These are phyloP conservation scores for Ganoderma leucocontextum DNA, from an alignment of 1,284 basidiomycete genomes.

Conservation along the genomic window DNA sequence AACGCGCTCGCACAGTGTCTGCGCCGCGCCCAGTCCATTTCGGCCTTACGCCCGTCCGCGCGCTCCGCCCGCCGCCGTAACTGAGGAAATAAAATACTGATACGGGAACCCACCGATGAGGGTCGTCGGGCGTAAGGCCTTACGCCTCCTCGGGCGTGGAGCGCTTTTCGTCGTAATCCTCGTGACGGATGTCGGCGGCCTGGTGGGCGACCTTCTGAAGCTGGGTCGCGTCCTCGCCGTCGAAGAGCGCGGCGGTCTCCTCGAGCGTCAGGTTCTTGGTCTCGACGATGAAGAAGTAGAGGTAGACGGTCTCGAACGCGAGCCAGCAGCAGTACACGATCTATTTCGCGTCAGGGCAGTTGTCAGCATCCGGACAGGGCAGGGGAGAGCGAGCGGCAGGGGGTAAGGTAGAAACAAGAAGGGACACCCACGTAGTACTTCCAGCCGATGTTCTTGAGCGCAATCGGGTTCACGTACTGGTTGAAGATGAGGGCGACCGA, in stretches of 20 bases:
- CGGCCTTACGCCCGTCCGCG: not conserved
- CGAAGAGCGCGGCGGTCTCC: slow-evolving; percentile 79
- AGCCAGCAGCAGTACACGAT: slow-evolving; percentile 77
- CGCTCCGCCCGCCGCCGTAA: not conserved
- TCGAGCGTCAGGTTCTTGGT: slow-evolving; percentile 78
- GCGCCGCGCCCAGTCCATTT: not conserved
- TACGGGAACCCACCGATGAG: no score
- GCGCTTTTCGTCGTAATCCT: slow-evolving; percentile 46
- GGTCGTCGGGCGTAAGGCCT: not conserved
- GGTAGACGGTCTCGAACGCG: slow-evolving; percentile 65
- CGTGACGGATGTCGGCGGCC: slow-evolving; percentile 40
- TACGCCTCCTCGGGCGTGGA: slow-evolving; percentile 31
- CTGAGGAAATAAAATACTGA: not conserved
- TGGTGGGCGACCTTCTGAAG: slow-evolving; percentile 42
- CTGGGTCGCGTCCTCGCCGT: slow-evolving; percentile 62
- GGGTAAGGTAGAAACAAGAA: not conserved
- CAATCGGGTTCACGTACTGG: slow-evolving; percentile 84
- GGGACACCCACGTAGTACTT: slow-evolving; percentile 45
- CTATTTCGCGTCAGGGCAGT: slow-evolving; percentile 36
- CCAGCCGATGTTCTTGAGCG: slow-evolving; percentile 65
- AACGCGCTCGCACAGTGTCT: not conserved
- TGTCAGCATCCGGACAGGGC: not conserved
- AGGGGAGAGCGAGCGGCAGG: not conserved
- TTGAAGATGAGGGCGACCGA: slow-evolving; percentile 79
- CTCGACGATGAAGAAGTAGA: slow-evolving; percentile 75